Evolutionary conservation across 139 green algal species (phyloP), one percentile per base, ranked within the genome.

Genomic region (Chlamydomonas asymmetrica): DNA sequence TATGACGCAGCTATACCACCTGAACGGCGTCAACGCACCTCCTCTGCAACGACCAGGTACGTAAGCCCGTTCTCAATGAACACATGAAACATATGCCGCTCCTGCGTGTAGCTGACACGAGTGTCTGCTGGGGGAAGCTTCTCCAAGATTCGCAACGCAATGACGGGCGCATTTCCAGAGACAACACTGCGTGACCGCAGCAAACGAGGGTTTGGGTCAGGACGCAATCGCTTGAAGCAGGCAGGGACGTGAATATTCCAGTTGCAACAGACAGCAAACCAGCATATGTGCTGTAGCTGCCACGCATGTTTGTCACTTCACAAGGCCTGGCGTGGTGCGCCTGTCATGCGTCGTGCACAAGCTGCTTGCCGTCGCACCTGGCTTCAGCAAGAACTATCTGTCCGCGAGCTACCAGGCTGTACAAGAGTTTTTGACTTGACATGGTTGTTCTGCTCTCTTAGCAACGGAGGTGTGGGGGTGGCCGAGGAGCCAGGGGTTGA

Each of bases 71-170:
- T 80, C 3, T 68, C 34, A 0, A 89, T 69, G 34, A 98, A 74
- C 3, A 97, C 70, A 73, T 98, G 94, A 76, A 97, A 97, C 69
- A 98, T 85, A 84, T 98, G 88, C 4, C 84, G 80, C 20, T 95
- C 94, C 41, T 96, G 92, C 2, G 89, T 78, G 85, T 95, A 97
- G n/a, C 85, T 89, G 29, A 93, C 87, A 7, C 88, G 85, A n/a
- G 74, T 94, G 64, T 97, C 88, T 8, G 85, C 74, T 5, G 57
- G 35, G 2, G 80, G 75, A 41, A 95, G 73, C 71, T 93, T 94
- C 41, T 97, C 91, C 56, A 97, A 73, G 27, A 98, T 93, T 0
- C 90, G 73, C 35, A 92, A 63, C 0, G 94, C 93, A 1, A 98
- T 84, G 4, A 90, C 63, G 40, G 84, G 82, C 8, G 83, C 89